These are phyloP conservation scores for Lodderomyces metapsilosis DNA, from an alignment of 1,139 yeast genomes.

Conservation along the genomic window DNA sequence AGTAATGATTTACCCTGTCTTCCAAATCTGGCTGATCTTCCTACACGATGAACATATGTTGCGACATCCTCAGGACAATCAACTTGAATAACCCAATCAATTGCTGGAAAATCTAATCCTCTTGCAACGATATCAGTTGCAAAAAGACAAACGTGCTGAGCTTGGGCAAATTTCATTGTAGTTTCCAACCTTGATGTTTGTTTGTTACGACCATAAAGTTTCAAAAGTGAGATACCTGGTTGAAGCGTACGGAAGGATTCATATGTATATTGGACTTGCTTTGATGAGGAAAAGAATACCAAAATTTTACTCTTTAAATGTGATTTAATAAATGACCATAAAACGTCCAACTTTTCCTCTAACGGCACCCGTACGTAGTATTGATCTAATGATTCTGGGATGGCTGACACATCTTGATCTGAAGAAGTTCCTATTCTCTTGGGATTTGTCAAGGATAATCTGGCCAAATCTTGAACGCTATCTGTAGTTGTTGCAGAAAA, in stretches of 20 bases:
- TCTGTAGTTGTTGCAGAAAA: slow-evolving; percentile 95
- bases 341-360: slow-evolving; percentile 77
- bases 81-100: slow-evolving; percentile 95
- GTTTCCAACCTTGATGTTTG: slow-evolving; percentile 92
- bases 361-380: slow-evolving; percentile 70
- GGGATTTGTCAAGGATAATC: slow-evolving; percentile 82
- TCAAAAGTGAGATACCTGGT: slow-evolving; percentile 93
- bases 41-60: slow-evolving; percentile 94
- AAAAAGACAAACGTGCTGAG: slow-evolving; percentile 84
- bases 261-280: slow-evolving; percentile 91
- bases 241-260: slow-evolving; percentile 89
- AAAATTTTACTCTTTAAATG: slow-evolving; percentile 83
- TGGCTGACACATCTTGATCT: slow-evolving; percentile 49
- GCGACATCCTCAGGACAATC: slow-evolving; percentile 97
- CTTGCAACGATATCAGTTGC: slow-evolving; percentile 98
- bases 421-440: slow-evolving; percentile 65
- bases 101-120: slow-evolving; percentile 95
- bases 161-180: slow-evolving; percentile 77
- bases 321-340: slow-evolving; percentile 88
- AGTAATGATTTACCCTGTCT: slow-evolving; percentile 82
- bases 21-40: slow-evolving; percentile 94
- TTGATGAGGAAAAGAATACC: slow-evolving; percentile 88
- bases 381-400: slow-evolving; percentile 86
- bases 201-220: slow-evolving; percentile 92
- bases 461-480: slow-evolving; percentile 81